Evolutionary conservation across 164 flowering plant genomes (phyloP).

Genomic region (Dillenia suffruticosa): DNA sequence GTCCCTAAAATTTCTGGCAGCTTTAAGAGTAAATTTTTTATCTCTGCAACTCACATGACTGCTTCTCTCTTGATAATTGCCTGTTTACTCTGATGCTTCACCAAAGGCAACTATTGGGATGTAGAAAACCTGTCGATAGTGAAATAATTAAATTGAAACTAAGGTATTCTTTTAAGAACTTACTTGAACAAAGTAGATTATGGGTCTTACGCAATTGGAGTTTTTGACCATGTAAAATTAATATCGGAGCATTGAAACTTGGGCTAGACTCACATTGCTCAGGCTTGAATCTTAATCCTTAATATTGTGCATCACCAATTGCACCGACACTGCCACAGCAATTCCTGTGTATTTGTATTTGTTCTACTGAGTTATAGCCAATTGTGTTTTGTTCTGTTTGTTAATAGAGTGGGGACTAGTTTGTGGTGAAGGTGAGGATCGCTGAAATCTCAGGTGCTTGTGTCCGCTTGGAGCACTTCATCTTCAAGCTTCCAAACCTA

Average conservation of each 20-base stretch:
- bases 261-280: not conserved
- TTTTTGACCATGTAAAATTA: no score
- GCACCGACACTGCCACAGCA: not conserved
- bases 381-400: not conserved
- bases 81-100: no score
- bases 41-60: not conserved
- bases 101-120: no score
- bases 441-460: slow-evolving; percentile 78
- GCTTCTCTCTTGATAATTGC: no score
- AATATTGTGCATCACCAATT: not conserved
- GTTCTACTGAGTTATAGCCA: no score
- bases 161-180: no score
- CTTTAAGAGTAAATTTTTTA: slow-evolving; percentile 57
- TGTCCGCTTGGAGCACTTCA: slow-evolving; percentile 68
- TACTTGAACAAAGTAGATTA: no score
- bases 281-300: not conserved
- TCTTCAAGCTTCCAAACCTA: slow-evolving; percentile 68
- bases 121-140: no score
- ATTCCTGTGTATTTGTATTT: not conserved
- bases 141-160: no score
- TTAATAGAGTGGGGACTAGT: slow-evolving; percentile 75
- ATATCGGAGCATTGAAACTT: no score
- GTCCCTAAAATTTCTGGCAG: slow-evolving; percentile 77
- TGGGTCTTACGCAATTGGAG: no score
- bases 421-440: slow-evolving; percentile 78